A percentile compares a stretch with the other conserved stretches of the same genome.
These are phyloP conservation scores for Wickerhamiella shivajii DNA, from an alignment of 805 yeast genomes.

Conservation along the genomic window DNA sequence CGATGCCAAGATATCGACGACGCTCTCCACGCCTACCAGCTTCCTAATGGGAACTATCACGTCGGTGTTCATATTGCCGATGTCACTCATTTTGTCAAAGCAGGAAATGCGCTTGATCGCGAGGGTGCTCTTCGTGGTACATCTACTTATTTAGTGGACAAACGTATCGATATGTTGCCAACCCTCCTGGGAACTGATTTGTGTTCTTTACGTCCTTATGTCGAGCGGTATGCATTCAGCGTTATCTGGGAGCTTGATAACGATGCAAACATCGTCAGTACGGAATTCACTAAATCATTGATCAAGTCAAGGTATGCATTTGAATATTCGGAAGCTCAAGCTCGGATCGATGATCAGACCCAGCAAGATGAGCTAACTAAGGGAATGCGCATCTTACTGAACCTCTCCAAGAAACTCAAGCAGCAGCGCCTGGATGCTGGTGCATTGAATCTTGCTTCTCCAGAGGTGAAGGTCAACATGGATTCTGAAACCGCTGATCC, in stretches of 20 bases:
- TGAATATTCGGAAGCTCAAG: constrained; percentile 85
- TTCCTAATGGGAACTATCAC: constrained; percentile 89
- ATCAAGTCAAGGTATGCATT: constrained; percentile 89
- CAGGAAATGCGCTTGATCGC: constrained; percentile 78
- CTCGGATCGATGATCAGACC: constrained; percentile 65
- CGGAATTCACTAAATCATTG: constrained; percentile 70
- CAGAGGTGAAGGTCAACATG: constrained; percentile 94
- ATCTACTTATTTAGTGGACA: constrained; percentile 90
- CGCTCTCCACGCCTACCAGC: constrained; percentile 73
- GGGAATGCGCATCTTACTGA: constrained; percentile 72
- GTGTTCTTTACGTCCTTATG: constrained; percentile 89
- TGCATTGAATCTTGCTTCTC: constrained; percentile 91
- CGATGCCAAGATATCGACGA: constrained; percentile 98
- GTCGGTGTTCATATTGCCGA: constrained; percentile 99
- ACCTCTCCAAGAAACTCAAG: constrained; percentile 70
- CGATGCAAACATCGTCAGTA: constrained; percentile 69
- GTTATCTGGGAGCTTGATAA: constrained; percentile 90
- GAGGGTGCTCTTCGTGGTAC: constrained; percentile 98
- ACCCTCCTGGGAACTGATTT: constrained; percentile 86
- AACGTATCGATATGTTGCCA: constrained; percentile 97
- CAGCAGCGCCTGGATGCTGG: constrained; percentile 85
- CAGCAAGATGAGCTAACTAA: constrained; percentile 73
- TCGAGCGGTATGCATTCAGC: constrained; percentile 90
- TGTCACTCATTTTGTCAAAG: constrained; percentile 91
- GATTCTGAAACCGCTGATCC: constrained; percentile 97